A percentile compares a stretch with the other conserved stretches of the same genome.
phyloP scores from a whole-genome alignment of 164 flowering plant genomes.

The Vitis rupestris region DNA sequence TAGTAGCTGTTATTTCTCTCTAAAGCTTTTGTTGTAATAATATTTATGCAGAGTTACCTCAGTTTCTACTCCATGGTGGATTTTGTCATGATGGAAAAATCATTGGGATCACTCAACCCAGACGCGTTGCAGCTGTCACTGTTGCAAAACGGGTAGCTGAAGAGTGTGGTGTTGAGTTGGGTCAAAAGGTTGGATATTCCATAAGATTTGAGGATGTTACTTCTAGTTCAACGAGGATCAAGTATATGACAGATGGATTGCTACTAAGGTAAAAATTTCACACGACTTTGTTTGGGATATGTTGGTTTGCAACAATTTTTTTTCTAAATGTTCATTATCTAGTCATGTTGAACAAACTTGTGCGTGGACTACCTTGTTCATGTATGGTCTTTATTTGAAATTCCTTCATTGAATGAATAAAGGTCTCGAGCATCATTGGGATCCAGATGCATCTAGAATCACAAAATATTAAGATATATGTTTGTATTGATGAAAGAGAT shows the following conservation, averaged over 20 bases:
- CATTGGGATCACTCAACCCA: slow-evolving; percentile 89
- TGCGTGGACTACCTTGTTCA: too few species aligned
- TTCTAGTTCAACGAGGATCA: slow-evolving; percentile 73
- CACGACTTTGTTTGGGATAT: not conserved
- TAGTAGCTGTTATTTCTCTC: not conserved
- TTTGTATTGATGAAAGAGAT: not conserved
- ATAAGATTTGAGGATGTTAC: slow-evolving; percentile 90
- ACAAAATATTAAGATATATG: not conserved
- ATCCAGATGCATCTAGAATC: not conserved
- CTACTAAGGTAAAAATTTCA: slow-evolving; percentile 56
- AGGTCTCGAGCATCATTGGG: not conserved
- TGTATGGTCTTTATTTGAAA: too few species aligned
- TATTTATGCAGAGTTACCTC: slow-evolving; percentile 74
- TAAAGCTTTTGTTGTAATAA: slow-evolving; percentile 1
- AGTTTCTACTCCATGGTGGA: slow-evolving; percentile 69
- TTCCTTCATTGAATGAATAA: not conserved
- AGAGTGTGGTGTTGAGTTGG: slow-evolving; percentile 83
- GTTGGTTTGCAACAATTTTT: not conserved
- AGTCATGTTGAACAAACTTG: not conserved
- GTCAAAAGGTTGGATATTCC: slow-evolving; percentile 91
- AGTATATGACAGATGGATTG: slow-evolving; percentile 96
- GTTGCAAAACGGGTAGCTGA: slow-evolving; percentile 97
- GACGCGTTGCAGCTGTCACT: slow-evolving; percentile 91
- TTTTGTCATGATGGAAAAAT: slow-evolving; percentile 64
- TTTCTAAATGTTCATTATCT: too few species aligned